Evolutionary conservation across 2,329 filamentous ascomycete genomes (phyloP), one percentile per base, ranked within the genome.

Genomic region (Colletotrichum karsti): DNA sequence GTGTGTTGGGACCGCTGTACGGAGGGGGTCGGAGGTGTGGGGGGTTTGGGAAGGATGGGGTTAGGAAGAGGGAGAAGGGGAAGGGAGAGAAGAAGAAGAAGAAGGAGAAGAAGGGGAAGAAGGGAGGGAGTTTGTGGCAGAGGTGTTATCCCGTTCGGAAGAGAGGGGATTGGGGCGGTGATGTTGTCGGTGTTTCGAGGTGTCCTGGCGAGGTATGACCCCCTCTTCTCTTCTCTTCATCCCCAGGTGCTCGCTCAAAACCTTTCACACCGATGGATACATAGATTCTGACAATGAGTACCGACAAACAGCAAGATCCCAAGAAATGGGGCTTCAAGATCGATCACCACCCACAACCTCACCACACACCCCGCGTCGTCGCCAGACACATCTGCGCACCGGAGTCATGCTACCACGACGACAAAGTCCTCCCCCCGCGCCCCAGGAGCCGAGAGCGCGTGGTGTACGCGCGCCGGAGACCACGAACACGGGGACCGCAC

Each of bases 191-290:
- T 22, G 18, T 69, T 18, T 53, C 35, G 13, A 56, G 67, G 39
- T 63, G 48, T 51, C 63, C 57, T 20, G 67, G 63, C 12, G 67
- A 67, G 67, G 67, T 67, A 10, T 4, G 50, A 44, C 6, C 6
- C 4, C 2, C 26, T 37, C 8, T 26, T 50, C 15, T 39, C 9
- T 2, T 30, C 20, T 39, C 5, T 20, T 35, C 18, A 24, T 22
- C 20, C n/a, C n/a, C 26, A n/a, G n/a, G n/a, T n/a, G n/a, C n/a
- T n/a, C n/a, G n/a, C n/a, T n/a, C n/a, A n/a, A n/a, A n/a, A n/a
- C n/a, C n/a, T n/a, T n/a, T n/a, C n/a, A n/a, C n/a, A n/a, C 33
- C 35, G 12, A 15, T 39, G 13, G 2, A 39, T 4, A 39, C 4
- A 15, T 2, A 22, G 41, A 24, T n/a, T 3, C n/a, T 46, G 20